These are phyloP conservation scores for Psilocybe mexicana DNA, from an alignment of 1,284 basidiomycete species.

Conservation along the genomic window DNA sequence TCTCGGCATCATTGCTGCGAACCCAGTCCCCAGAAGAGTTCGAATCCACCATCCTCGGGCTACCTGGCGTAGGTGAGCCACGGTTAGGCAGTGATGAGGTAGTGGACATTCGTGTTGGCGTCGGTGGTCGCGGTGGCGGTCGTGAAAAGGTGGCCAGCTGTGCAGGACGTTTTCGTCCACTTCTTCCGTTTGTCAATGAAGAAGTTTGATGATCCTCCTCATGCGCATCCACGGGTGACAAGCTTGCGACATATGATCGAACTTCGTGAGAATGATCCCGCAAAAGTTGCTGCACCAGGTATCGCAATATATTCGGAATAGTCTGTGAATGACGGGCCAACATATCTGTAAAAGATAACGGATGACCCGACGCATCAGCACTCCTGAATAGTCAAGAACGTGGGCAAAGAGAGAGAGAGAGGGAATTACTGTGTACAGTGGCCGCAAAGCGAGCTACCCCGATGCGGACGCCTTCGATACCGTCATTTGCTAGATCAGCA, in stretches of 20 bases:
- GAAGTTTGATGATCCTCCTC: slow-evolving; percentile 9
- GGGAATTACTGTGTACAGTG: slow-evolving; percentile 50
- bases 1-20: slow-evolving; percentile 1
- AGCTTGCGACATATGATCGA: slow-evolving; percentile 33
- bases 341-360: slow-evolving; percentile 22
- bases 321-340: slow-evolving; percentile 28
- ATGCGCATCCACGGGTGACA: slow-evolving; percentile 13
- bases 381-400: background rate
- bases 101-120: background rate
- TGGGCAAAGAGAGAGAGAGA: background rate
- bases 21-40: background rate
- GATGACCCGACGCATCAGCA: slow-evolving; percentile 8
- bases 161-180: slow-evolving; percentile 9
- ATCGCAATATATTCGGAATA: slow-evolving; percentile 31
- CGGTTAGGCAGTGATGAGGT: too few relatives aligned
- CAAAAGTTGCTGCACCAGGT: slow-evolving; percentile 43
- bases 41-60: background rate
- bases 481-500: slow-evolving; percentile 60
- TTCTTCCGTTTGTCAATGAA: slow-evolving; percentile 13
- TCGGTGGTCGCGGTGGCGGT: slow-evolving; percentile 25
- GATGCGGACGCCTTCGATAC: slow-evolving; percentile 87
- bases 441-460: slow-evolving; percentile 74
- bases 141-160: slow-evolving; percentile 34
- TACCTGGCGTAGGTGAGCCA: background rate
- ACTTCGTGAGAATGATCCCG: slow-evolving; percentile 54